Percentiles rank a stretch among this genome's conserved stretches.
These are phyloP conservation scores for Musa schizocarpa DNA, from an alignment of 176 grass and related monocot species.

Conservation along the genomic window DNA sequence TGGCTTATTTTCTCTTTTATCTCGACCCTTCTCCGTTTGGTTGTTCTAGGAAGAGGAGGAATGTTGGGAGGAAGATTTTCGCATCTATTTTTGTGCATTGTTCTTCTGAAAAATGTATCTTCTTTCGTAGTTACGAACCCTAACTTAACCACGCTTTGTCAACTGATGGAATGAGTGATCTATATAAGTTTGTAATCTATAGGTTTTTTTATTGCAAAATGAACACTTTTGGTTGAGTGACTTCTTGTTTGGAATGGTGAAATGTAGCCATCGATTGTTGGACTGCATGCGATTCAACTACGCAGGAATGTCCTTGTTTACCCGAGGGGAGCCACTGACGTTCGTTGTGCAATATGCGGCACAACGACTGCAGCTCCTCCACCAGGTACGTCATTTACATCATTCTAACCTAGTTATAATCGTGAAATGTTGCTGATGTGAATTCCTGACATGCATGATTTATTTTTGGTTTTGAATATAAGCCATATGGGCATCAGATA, in stretches of 20 bases:
- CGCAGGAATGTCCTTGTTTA: conserved; percentile 33
- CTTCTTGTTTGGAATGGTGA: neutral
- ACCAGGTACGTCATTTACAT: conserved; percentile 15
- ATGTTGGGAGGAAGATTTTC: neutral
- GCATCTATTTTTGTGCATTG: neutral
- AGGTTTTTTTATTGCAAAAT: neutral
- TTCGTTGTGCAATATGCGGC: conserved; percentile 34
- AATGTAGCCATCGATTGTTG: neutral
- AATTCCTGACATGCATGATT: neutral
- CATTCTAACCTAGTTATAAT: neutral
- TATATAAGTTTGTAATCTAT: too few relatives aligned
- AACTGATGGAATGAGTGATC: neutral
- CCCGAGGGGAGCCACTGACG: conserved; percentile 28
- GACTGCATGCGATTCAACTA: conserved; percentile 13
- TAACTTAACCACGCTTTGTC: neutral
- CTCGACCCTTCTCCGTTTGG: too few relatives aligned
- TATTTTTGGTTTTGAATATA: neutral
- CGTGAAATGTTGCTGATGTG: neutral
- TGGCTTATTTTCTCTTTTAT: neutral
- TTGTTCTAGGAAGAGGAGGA: too few relatives aligned
- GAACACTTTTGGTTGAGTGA: neutral
- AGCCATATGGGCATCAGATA: neutral
- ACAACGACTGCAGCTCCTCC: conserved; percentile 17
- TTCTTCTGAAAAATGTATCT: neutral
- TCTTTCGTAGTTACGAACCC: neutral